phyloP scores from a whole-genome alignment of 176 grass and related monocot genomes.

The Oryza glaberrima region DNA sequence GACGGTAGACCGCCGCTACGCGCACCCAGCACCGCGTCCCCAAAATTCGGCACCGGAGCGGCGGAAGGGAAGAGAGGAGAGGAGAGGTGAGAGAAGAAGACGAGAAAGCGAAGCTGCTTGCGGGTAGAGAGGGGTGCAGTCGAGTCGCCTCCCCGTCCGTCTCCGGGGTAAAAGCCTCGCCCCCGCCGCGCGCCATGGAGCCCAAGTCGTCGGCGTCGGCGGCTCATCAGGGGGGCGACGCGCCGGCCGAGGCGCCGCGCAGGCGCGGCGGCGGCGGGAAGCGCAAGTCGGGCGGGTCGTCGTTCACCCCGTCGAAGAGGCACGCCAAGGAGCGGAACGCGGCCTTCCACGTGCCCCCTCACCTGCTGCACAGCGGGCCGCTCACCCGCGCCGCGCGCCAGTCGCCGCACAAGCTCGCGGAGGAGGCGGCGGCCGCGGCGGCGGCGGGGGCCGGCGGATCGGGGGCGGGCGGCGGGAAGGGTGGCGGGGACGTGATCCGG shows the following conservation, averaged over 20 bases:
- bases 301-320: slow-evolving; percentile 75
- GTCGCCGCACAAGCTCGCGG: slow-evolving; percentile 75
- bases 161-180: slow-evolving; percentile 32
- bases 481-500: slow-evolving; percentile 30
- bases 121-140: slow-evolving; percentile 19
- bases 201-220: slow-evolving; percentile 42
- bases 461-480: slow-evolving; percentile 33
- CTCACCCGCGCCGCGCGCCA: slow-evolving; percentile 90
- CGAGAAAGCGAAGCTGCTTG: not conserved
- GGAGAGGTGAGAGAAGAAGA: slow-evolving; percentile 20
- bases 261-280: slow-evolving; percentile 65
- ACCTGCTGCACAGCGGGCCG: slow-evolving; percentile 85
- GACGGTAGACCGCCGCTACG: slow-evolving; percentile 12
- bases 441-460: slow-evolving; percentile 38
- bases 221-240: slow-evolving; percentile 30
- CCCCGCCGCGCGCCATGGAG: slow-evolving; percentile 59
- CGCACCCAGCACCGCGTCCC: slow-evolving; percentile 33
- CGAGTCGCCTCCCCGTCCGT: slow-evolving; percentile 38
- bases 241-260: slow-evolving; percentile 49
- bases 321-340: slow-evolving; percentile 91
- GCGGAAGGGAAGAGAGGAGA: slow-evolving; percentile 22
- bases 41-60: slow-evolving; percentile 5
- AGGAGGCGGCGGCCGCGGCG: slow-evolving; percentile 32
- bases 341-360: slow-evolving; percentile 51
- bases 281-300: slow-evolving; percentile 72